Base-by-base conservation (phyloP, 2,329 filamentous ascomycete genomes). In the Cyphellophora attinorum region DNA sequence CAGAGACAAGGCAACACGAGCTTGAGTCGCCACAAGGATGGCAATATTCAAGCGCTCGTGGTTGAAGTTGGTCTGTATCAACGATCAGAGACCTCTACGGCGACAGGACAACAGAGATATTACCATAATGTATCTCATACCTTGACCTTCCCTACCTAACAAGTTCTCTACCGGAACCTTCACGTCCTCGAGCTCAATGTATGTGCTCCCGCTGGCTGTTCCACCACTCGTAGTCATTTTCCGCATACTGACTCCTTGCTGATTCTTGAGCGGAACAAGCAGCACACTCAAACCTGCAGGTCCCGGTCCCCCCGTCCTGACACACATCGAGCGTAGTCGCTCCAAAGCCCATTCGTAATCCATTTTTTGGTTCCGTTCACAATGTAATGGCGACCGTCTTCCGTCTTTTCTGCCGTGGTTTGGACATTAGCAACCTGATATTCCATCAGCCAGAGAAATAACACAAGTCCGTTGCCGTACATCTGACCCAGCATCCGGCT, bases 151-250 rank as follows among this genome's bases (percentile, higher is more conserved):
- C 60, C 86, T 72, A 42, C 91, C 91, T 1, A 98, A 73, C 11
- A 98, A 65, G 60, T 94, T 91, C 54, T 80, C 81, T 60, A 79
- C 80, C 41, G 91, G 86, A 25, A 98, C 74, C 53, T 88, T 74
- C 34, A 96, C 86, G 52, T 96, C 89, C 61, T 98, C 91, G 51
- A 98, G 93, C 13, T 41, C 34, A 30, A 44, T 44, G 32, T 39
- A 44, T 6, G 42, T 43, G 8, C 72, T 85, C 95, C 60, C 96
- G 72, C 45, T 94, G 86, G 62, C 91, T 96, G 25, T 91, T 96
- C 96, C 96, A 40, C 91, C 91, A 33, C 96, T 78, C 70, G 96
- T 96, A 80, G 96, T 89, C 71, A 96, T 96, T 75, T 96, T 96
- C 27, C 89, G 85, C 54, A 96, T 91, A 39, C 76, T 79, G 69